Base-by-base conservation (phyloP, 1,284 basidiomycete genomes). In the Cutaneotrichosporon mucoides region DNA sequence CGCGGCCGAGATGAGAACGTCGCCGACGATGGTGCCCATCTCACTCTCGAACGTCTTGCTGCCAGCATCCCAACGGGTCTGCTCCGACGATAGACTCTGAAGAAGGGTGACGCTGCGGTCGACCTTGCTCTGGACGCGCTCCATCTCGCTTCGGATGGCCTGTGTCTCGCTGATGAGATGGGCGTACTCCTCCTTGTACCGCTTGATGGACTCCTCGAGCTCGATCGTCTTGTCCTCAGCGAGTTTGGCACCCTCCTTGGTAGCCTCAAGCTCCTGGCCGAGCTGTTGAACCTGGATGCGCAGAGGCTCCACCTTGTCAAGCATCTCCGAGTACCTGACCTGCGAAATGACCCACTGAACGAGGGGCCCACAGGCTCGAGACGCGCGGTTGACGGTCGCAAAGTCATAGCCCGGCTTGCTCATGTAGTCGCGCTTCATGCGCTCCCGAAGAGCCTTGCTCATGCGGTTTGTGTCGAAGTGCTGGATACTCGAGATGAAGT, bases 321-420 rank as follows among this genome's bases (percentile, higher is more conserved):
- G 81, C 70, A 99, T 99, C 78, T 96, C 92, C 6, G 96, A 98
- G 82, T 92, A 99, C 44, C 86, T 86, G 48, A 99, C 93, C 79
- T 99, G 97, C 1, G 96, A 96, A 59, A 99, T 86, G 7, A 88
- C 94, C 96, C 96, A 98, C 76, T 97, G 96, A 65, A 96, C 95
- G 42, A 99, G 85, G 16, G 96, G 97, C 47, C 96, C 96, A 75
- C 96, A 99, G 34, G 97, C 97, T 80, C 88, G 92, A 80, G 90
- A 94, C 33, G 96, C 96, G 60, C 90, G 88, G 72, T 99, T 88
- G 56, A 99, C 94, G 7, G 84, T 90, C 74, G 98, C 96, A 73
- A 92, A 99, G 77, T 94, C 98, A 83, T 88, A 99, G 3, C 88
- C 87, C 0, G 94, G 89, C 42, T 90, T 86, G 69, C 87, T 88